A percentile compares a stretch with the other conserved stretches of the same genome.
Evolutionary conservation across 106 monocot genomes (phyloP).

Genomic region (Dendrobium catenatum): DNA sequence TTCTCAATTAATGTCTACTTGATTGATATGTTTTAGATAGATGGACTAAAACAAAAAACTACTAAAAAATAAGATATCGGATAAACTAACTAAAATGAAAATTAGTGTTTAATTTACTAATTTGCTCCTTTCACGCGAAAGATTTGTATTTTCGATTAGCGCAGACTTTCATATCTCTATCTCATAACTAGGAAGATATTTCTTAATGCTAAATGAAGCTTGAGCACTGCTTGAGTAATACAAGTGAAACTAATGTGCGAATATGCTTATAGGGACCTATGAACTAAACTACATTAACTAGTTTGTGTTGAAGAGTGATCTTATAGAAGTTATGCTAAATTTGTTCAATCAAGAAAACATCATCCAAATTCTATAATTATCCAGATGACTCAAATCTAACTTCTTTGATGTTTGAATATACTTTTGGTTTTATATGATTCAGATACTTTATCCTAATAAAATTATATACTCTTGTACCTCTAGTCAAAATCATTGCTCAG

Average conservation of each 20-base stretch:
- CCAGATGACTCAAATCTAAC: background rate
- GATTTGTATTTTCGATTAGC: too few relatives aligned
- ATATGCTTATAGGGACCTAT: background rate
- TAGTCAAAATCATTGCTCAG: background rate
- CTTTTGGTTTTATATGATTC: background rate
- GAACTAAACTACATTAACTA: background rate
- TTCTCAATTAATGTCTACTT: too few relatives aligned
- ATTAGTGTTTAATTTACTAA: too few relatives aligned
- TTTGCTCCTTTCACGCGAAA: too few relatives aligned
- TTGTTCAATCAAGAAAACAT: background rate
- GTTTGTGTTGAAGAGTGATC: background rate
- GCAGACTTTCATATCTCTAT: too few relatives aligned
- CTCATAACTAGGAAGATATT: background rate
- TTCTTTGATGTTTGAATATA: background rate
- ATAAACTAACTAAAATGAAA: too few relatives aligned
- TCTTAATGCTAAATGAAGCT: constrained; percentile 6
- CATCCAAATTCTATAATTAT: background rate
- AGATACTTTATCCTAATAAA: background rate
- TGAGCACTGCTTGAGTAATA: background rate
- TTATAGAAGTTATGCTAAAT: background rate
- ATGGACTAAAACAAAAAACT: too few relatives aligned
- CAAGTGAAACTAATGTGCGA: background rate
- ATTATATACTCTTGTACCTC: background rate
- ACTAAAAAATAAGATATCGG: too few relatives aligned
- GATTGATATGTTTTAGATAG: too few relatives aligned